phyloP scores from a whole-genome alignment of 2,329 filamentous ascomycete species.

The Calonectria henricotiae region DNA sequence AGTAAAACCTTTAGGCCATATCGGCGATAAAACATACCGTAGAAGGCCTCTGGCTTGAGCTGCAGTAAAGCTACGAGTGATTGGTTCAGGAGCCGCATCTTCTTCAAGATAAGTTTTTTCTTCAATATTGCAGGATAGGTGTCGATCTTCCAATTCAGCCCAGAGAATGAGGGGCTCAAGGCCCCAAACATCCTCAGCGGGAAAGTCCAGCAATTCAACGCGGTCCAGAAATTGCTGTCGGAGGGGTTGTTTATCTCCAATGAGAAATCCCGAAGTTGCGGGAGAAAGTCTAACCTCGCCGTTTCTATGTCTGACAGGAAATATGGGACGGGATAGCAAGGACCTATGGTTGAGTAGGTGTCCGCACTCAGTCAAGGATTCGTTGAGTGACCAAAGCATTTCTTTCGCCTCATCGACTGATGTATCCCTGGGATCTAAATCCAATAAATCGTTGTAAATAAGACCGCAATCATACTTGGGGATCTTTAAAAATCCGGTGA shows the following conservation, averaged over 20 bases:
- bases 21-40: not conserved
- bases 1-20: not conserved
- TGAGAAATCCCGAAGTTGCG: not conserved
- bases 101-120: slow-evolving; percentile 14
- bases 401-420: not conserved
- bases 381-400: slow-evolving; percentile 4
- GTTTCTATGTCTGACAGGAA: slow-evolving; percentile 2
- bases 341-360: slow-evolving; percentile 8
- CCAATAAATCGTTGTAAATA: slow-evolving; percentile 8
- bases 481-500: not conserved
- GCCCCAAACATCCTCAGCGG: slow-evolving; percentile 12
- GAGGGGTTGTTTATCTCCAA: not conserved
- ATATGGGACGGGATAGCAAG: not conserved
- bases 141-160: slow-evolving; percentile 16
- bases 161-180: slow-evolving; percentile 18
- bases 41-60: not conserved
- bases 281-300: slow-evolving; percentile 6
- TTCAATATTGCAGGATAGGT: slow-evolving; percentile 13
- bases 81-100: not conserved
- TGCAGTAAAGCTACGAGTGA: not conserved
- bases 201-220: slow-evolving; percentile 1
- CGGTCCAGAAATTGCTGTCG: slow-evolving; percentile 5
- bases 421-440: not conserved
- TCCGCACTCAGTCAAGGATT: slow-evolving; percentile 2
- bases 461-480: slow-evolving; percentile 10